Evolutionary conservation across 345 rosid genomes (phyloP).

Genomic region (Arabidopsis suecica): DNA sequence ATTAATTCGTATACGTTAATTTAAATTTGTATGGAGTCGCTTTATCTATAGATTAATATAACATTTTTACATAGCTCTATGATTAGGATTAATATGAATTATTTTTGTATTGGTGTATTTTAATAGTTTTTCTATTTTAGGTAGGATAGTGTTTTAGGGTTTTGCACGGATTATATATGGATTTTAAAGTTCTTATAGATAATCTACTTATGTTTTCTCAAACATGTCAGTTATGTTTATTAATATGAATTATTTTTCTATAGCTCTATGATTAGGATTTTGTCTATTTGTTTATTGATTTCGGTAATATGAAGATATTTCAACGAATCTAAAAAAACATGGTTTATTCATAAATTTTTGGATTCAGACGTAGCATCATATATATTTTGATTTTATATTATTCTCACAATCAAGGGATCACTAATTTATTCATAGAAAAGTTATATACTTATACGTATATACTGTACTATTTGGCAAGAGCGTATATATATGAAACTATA

Average conservation of each 20-base stretch:
- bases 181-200: not conserved
- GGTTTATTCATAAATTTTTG: not conserved
- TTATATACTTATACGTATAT: not conserved
- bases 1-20: not conserved
- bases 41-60: too few species aligned
- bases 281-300: not conserved
- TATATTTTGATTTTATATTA: not conserved
- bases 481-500: not conserved
- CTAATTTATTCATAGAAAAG: not conserved
- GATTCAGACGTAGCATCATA: not conserved
- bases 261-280: not conserved
- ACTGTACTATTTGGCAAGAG: slow-evolving; percentile 11
- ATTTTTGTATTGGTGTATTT: not conserved
- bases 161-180: not conserved
- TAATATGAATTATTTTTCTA: too few species aligned
- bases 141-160: not conserved
- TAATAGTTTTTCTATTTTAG: not conserved
- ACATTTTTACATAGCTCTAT: not conserved
- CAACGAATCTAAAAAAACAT: not conserved
- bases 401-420: not conserved
- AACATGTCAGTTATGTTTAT: not conserved
- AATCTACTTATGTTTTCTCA: not conserved
- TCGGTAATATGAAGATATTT: not conserved
- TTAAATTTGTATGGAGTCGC: not conserved
- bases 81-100: not conserved